Evolutionary conservation across 2,329 filamentous ascomycete species (phyloP).

Genomic region (Phaeosphaeriaceae sp.): DNA sequence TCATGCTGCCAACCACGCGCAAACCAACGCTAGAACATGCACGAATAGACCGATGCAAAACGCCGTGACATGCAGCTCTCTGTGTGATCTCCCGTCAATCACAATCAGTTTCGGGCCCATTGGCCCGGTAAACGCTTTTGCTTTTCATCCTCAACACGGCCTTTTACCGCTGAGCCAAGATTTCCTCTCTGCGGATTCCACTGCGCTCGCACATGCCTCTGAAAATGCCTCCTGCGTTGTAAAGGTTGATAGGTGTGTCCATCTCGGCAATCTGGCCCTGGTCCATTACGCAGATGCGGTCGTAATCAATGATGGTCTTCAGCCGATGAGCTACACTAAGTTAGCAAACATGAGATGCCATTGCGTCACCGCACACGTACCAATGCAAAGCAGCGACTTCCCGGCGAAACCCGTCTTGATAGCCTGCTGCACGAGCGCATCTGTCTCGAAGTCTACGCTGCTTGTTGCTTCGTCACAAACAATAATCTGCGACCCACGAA

Average conservation of each 20-base stretch:
- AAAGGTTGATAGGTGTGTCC: constrained; percentile 76
- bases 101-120: constrained; percentile 9
- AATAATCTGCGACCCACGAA: constrained; percentile 87
- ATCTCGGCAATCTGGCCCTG: constrained; percentile 86
- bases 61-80: constrained; percentile 22
- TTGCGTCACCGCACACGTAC: not conserved
- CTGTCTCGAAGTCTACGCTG: constrained; percentile 75
- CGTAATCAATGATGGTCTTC: constrained; percentile 91
- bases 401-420: constrained; percentile 73
- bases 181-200: constrained; percentile 69
- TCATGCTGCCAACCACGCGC: not conserved
- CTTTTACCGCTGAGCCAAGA: constrained; percentile 32
- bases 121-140: constrained; percentile 15
- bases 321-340: constrained; percentile 72
- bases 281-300: constrained; percentile 97
- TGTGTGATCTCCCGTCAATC: constrained; percentile 9
- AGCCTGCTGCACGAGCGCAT: constrained; percentile 82
- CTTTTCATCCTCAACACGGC: constrained; percentile 1
- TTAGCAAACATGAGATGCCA: not conserved
- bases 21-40: not conserved
- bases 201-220: constrained; percentile 87
- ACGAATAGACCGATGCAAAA: constrained; percentile 17
- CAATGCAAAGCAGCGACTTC: constrained; percentile 86
- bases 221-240: constrained; percentile 79
- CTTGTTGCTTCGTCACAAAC: constrained; percentile 93